Evolutionary conservation across 1,284 basidiomycete genomes (phyloP), one percentile per base, ranked within the genome.

Genomic region (Cryptococcus sp.): DNA sequence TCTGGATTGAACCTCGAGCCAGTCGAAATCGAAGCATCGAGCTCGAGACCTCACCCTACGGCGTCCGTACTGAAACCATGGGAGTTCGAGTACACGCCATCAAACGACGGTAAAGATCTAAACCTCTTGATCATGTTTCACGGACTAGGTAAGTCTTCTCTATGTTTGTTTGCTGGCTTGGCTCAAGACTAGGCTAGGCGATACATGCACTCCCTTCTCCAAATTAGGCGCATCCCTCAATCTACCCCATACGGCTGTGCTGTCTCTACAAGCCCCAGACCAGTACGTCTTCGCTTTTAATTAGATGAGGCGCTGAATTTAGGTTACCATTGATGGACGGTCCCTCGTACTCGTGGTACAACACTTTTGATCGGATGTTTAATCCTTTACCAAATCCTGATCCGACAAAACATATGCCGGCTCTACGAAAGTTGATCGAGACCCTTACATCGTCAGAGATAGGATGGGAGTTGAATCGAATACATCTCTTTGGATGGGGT

Each of bases 401-500:
- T 0, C 74, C 81, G 1, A 84, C 83, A 0, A 76, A 87, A 41
- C 76, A 80, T 2, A 69, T 84, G 18, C 50, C 60, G 1, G 43
- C 45, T 4, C 71, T 93, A 21, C 67, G 73, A 2, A 75, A 70
- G 10, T 75, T 86, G 21, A 59, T 90, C 49, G 67, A 76, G 9
- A 79, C 86, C 59, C 80, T 94, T 45, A 77, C 76, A 2, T 55
- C 56, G 7, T 45, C 52, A 0, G 54, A 58, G 23, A 31, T 85
- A 58, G 64, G 76, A 1, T 94, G 91, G 91, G 75, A 81, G 0
- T 61, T 79, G 0, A 60, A 80, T 4, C 77, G 81, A 18, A 85
- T 96, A 19, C 91, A 96, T 69, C 65, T 93, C 13, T 90, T 94
- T 61, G 91, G 91, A 4, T 96, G 91, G 63, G 89, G 82, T 0